Percentiles rank a stretch among this genome's conserved stretches.
Conservation (phyloP, 164 flowering plant species). For the Vitis rotundifolia region DNA sequence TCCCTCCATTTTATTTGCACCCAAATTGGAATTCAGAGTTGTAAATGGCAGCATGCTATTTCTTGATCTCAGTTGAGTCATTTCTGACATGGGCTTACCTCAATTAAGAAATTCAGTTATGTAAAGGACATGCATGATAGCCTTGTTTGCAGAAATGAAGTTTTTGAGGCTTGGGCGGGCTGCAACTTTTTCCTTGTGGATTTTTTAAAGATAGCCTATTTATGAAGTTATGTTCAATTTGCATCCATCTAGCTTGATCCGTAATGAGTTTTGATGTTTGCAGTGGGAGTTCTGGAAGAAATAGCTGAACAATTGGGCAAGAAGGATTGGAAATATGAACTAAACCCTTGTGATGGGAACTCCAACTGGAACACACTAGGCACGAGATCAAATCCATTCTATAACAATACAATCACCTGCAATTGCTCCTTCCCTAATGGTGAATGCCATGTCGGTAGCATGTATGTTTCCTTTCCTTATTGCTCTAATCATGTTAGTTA, state of each 20-base stretch:
- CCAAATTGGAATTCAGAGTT: too few species aligned
- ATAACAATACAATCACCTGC: conserved; percentile 9
- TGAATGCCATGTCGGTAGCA: conserved; percentile 12
- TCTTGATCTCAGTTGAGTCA: too few species aligned
- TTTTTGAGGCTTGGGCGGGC: too few species aligned
- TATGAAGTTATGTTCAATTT: too few species aligned
- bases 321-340: conserved; percentile 13
- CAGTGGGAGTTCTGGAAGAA: conserved; percentile 10
- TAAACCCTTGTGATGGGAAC: conserved; percentile 11
- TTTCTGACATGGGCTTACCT: too few species aligned
- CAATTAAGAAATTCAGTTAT: too few species aligned
- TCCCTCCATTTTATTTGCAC: too few species aligned
- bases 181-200: too few species aligned
- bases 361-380: background rate
- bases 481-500: background rate
- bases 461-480: conserved; percentile 7
- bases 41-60: too few species aligned
- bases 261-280: background rate
- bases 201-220: too few species aligned
- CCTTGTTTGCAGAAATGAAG: too few species aligned
- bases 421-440: conserved; percentile 13
- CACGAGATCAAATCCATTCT: background rate
- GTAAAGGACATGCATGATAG: too few species aligned
- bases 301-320: conserved; percentile 11
- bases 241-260: background rate